Evolutionary conservation across 495 filamentous ascomycete species (phyloP), one percentile per base, ranked within the genome.

Genomic region (Neurospora sp.): DNA sequence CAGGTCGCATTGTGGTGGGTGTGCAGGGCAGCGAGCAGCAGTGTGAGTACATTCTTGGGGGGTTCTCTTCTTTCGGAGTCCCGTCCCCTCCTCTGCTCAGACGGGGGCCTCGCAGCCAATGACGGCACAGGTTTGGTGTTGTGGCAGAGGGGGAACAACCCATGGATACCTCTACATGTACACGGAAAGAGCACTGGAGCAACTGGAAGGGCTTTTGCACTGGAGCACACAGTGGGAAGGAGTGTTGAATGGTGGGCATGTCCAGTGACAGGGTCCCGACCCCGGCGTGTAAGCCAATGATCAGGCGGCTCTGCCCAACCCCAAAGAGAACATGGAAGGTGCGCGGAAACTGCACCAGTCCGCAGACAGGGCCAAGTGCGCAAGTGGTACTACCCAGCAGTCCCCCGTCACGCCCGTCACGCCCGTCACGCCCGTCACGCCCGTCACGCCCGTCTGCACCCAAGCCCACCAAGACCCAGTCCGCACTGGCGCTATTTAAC

Each of bases 401-500:
- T 28, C 28, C 54, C 54, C 54, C 48, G 45, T 54, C 45, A 54
- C 45, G 45, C 45, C 10, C 13, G 24, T n/a, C n/a, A n/a, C n/a
- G n/a, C n/a, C n/a, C n/a, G n/a, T n/a, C n/a, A n/a, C n/a, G n/a
- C 54, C 54, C 48, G 45, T 54, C 45, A 54, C 45, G 45, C 45
- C 10, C 15, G 28, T 62, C 54, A 62, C 24, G 54, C 54, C 28
- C 54, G 54, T 66, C 54, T 66, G 54, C 54, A 66, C 54, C 54
- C 54, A 66, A 66, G 54, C 54, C 54, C 54, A 31, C 54, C 48
- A 66, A 19, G 28, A 66, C 54, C 54, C 54, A 66, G 54, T 66
- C 54, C 28, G 70, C 48, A 69, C 70, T 38, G 72, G 70, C 73
- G 75, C 69, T 82, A 81, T 82, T 81, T 82, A 82, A 82, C 79